Evolutionary conservation across 2,329 filamentous ascomycete species (phyloP).

Genomic region (Cordyceps fumosorosea): DNA sequence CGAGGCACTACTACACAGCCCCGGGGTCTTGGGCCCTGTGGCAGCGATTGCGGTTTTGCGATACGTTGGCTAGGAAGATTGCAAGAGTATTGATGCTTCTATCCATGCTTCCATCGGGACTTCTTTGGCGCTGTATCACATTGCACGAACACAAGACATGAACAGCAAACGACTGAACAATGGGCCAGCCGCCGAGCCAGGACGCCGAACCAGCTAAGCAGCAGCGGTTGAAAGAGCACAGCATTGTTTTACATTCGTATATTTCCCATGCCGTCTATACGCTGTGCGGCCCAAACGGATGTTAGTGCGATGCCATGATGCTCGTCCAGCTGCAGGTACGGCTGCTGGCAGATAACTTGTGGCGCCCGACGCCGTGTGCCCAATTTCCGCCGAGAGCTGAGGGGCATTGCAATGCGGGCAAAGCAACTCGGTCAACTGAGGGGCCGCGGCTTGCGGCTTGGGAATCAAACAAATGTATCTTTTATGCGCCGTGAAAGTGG

Average conservation of each 20-base stretch:
- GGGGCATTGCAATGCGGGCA: not conserved
- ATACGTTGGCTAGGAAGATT: not conserved
- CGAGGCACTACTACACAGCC: not conserved
- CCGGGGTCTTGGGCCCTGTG: not conserved
- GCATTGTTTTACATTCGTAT: not conserved
- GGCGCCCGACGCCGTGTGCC: not conserved
- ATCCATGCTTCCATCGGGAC: not conserved
- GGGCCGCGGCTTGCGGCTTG: not conserved
- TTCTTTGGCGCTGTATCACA: not conserved
- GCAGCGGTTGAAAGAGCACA: not conserved
- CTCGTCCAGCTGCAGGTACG: not conserved
- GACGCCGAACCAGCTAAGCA: not conserved
- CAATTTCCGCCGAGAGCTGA: not conserved
- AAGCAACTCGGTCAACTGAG: not conserved
- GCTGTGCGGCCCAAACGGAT: not conserved
- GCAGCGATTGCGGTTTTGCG: not conserved
- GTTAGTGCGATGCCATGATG: not conserved
- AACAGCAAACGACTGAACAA: slow-evolving; percentile 1
- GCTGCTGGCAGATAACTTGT: not conserved
- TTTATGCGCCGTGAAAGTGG: not conserved
- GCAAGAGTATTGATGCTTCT: not conserved
- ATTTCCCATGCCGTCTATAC: not conserved
- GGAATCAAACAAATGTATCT: not conserved
- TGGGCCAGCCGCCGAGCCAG: not conserved
- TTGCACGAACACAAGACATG: not conserved